Percentiles rank a stretch among this genome's conserved stretches.
Evolutionary conservation across 257 asterid species (phyloP).

Genomic region (Jacaranda mimosifolia): DNA sequence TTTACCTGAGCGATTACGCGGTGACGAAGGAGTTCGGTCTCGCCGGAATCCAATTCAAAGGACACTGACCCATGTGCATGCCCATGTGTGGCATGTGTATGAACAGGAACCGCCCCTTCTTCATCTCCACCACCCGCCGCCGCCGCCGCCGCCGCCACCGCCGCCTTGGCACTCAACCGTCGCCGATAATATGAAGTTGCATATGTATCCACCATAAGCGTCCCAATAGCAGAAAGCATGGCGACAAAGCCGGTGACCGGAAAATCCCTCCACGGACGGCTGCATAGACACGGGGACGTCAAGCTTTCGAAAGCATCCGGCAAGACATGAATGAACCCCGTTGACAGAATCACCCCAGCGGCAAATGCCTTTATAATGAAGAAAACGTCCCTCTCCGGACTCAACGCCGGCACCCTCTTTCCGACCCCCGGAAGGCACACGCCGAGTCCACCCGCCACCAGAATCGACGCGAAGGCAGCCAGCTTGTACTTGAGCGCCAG

Average conservation of each 20-base stretch:
- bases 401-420: constrained; percentile 44
- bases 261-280: constrained; percentile 58
- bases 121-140: neutral
- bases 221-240: constrained; percentile 55
- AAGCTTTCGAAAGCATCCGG: neutral
- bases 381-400: constrained; percentile 51
- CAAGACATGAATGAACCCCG: neutral
- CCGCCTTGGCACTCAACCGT: constrained; percentile 26
- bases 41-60: constrained; percentile 14
- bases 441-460: constrained; percentile 40
- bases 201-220: constrained; percentile 58
- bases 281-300: neutral
- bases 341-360: constrained; percentile 35
- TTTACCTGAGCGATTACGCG: constrained; percentile 60
- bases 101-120: constrained; percentile 32
- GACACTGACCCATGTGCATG: constrained; percentile 52
- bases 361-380: constrained; percentile 44
- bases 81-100: constrained; percentile 46
- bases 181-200: constrained; percentile 44
- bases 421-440: constrained; percentile 53
- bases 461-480: constrained; percentile 31
- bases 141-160: neutral
- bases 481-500: constrained; percentile 39
- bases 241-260: constrained; percentile 61
- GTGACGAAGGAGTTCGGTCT: constrained; percentile 47